Conservation (phyloP, 1,139 yeast genomes). For the Blastobotrys malaysiensis region DNA sequence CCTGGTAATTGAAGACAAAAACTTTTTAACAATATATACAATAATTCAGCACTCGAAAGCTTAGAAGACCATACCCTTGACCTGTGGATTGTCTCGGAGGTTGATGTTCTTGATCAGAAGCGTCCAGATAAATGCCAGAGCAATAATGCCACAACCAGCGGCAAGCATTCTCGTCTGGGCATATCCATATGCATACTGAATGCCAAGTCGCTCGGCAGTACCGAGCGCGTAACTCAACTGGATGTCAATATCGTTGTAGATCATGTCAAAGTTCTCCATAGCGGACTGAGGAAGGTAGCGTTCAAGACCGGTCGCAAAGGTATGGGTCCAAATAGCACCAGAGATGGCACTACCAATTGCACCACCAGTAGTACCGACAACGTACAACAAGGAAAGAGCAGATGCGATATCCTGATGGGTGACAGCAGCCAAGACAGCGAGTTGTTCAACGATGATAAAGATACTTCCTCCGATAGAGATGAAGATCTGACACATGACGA, state of each 20-base stretch:
- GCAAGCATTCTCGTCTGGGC: conserved; percentile 16
- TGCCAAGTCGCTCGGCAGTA: conserved; percentile 13
- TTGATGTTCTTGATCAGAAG: conserved; percentile 12
- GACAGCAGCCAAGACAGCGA: conserved; percentile 29
- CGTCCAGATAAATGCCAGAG: conserved; percentile 10
- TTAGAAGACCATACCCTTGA: conserved; percentile 11
- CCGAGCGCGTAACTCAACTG: conserved; percentile 16
- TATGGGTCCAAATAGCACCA: conserved; percentile 30
- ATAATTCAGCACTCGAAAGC: conserved; percentile 5
- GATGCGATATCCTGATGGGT: conserved; percentile 25
- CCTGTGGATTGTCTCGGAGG: conserved; percentile 11
- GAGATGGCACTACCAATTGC: conserved; percentile 31
- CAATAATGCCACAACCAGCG: conserved; percentile 14
- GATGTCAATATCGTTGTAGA: conserved; percentile 12
- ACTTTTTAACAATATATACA: conserved; percentile 5
- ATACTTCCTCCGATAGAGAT: conserved; percentile 32
- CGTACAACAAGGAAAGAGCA: conserved; percentile 25
- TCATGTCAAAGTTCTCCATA: conserved; percentile 5
- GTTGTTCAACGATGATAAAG: conserved; percentile 27
- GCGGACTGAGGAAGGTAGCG: conserved; percentile 18
- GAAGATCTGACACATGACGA: conserved; percentile 34
- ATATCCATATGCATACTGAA: conserved; percentile 15
- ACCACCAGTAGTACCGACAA: conserved; percentile 28
- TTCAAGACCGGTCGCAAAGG: conserved; percentile 22
- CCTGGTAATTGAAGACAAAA: too few relatives aligned